Evolutionary conservation across 192 early-diverging fungal genomes (phyloP).

Genomic region (Rhizoclosmatium globosum): DNA sequence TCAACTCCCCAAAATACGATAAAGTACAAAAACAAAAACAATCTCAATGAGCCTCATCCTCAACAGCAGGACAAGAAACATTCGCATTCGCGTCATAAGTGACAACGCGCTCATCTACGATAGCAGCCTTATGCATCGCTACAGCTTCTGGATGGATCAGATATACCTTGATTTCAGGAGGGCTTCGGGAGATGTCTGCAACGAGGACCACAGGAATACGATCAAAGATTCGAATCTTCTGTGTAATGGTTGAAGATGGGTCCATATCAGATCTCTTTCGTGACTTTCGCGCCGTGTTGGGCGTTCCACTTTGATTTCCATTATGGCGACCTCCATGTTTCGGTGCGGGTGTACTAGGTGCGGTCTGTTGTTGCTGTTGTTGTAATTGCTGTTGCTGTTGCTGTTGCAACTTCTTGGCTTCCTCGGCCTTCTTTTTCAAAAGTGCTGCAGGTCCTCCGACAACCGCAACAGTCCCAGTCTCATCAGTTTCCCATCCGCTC

Average conservation of each 20-base stretch:
- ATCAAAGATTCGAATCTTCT: conserved; percentile 55
- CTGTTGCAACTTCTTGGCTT: neutral
- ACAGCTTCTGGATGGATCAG: conserved; percentile 39
- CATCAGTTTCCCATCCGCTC: conserved; percentile 17
- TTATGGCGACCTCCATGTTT: neutral
- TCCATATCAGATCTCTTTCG: conserved; percentile 33
- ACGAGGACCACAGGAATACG: conserved; percentile 49
- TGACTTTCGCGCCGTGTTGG: neutral
- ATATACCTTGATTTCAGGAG: conserved; percentile 53
- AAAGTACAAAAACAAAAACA: neutral
- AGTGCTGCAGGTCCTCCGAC: neutral
- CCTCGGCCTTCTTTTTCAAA: neutral
- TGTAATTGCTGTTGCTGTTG: neutral
- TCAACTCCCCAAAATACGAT: neutral
- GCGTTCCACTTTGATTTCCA: neutral
- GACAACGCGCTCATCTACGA: neutral
- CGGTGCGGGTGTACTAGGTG: neutral
- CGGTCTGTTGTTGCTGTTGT: neutral
- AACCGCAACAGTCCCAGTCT: neutral
- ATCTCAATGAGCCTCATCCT: conserved; percentile 46
- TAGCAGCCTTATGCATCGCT: neutral
- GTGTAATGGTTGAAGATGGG: conserved; percentile 23
- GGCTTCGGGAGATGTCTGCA: conserved; percentile 44
- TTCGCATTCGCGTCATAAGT: neutral
- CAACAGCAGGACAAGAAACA: conserved; percentile 44